Evolutionary conservation across 2,329 filamentous ascomycete species (phyloP).

Genomic region (Trichoderma oligosporum): DNA sequence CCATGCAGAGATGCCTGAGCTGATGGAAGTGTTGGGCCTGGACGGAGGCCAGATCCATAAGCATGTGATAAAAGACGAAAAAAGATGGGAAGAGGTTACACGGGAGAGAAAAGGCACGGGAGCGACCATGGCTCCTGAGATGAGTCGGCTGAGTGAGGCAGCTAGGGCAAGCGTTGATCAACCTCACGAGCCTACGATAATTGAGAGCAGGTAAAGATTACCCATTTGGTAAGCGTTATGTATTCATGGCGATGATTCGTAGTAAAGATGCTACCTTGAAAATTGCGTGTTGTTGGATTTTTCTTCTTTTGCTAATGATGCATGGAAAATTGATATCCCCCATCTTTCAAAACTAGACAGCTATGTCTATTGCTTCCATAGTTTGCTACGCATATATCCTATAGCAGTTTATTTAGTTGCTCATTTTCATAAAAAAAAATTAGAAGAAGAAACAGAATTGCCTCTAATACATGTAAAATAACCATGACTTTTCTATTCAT

Average conservation of each 20-base stretch:
- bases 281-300: neutral
- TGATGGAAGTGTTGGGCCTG: slow-evolving; percentile 61
- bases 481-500: slow-evolving; percentile 28
- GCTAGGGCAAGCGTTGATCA: neutral
- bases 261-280: neutral
- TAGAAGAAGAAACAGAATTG: no score
- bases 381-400: neutral
- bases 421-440: neutral
- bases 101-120: slow-evolving; percentile 52
- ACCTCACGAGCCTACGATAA: neutral
- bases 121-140: slow-evolving; percentile 47
- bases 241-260: neutral
- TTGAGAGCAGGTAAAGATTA: neutral
- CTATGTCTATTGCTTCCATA: neutral
- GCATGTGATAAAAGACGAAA: neutral
- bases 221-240: neutral
- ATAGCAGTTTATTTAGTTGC: neutral
- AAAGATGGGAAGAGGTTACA: slow-evolving; percentile 39
- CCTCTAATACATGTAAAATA: neutral
- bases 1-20: slow-evolving; percentile 66
- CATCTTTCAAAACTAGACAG: neutral
- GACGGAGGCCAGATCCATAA: slow-evolving; percentile 33
- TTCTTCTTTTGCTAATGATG: neutral
- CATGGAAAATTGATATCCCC: neutral
- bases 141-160: slow-evolving; percentile 41